A percentile compares a stretch with the other conserved stretches of the same genome.
Conservation (phyloP, 768 basidiomycete genomes). For the Boletus reticuloceps region DNA sequence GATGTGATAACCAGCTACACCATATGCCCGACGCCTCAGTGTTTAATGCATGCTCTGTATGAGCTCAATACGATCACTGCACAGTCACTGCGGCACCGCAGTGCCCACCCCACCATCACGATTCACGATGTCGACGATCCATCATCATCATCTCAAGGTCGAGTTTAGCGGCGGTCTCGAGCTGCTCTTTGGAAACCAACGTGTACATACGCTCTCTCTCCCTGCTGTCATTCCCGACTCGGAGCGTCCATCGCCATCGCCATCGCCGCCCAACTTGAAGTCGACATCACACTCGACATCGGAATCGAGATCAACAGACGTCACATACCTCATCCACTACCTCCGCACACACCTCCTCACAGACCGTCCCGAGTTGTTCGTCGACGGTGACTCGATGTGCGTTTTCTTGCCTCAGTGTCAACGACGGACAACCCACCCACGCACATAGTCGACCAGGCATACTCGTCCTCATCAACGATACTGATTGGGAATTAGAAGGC, state of each 20-base stretch:
- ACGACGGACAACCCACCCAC: background rate
- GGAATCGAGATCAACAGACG: constrained; percentile 47
- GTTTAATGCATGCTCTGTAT: no score
- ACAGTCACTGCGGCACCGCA: no score
- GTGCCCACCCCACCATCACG: no score
- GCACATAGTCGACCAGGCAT: constrained; percentile 85
- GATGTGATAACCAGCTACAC: constrained; percentile 42
- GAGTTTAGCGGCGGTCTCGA: constrained; percentile 88
- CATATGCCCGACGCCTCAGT: constrained; percentile 27
- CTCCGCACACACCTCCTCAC: constrained; percentile 75
- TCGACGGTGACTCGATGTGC: constrained; percentile 85
- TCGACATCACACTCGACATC: background rate
- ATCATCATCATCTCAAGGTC: constrained; percentile 46
- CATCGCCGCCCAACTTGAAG: accelerated
- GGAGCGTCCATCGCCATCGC: no score
- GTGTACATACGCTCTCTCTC: constrained; percentile 54
- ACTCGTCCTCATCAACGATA: constrained; percentile 93
- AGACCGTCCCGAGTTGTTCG: constrained; percentile 86
- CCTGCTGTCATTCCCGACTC: constrained; percentile 38
- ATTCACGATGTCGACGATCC: constrained; percentile 13
- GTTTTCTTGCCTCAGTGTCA: constrained; percentile 15
- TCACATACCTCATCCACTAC: constrained; percentile 77
- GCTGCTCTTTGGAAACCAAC: constrained; percentile 73
- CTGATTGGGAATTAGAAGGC: constrained; percentile 97
- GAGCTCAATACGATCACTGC: no score